Evolutionary conservation across 331 rosid species (phyloP), one percentile per base, ranked within the genome.

Genomic region (Malus hybrid): DNA sequence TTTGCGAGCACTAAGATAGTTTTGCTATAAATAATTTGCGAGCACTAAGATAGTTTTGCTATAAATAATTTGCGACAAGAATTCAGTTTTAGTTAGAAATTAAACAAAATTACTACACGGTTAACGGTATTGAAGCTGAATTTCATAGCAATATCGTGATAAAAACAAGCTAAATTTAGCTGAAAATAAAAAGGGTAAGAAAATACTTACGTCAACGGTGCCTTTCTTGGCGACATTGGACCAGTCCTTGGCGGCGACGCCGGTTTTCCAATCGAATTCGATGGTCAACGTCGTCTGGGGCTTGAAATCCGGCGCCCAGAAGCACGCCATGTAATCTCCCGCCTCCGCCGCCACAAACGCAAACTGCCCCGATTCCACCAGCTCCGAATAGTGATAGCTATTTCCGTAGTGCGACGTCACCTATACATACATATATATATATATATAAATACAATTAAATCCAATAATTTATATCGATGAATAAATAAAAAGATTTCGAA

Each of bases 261-360:
- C 99, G 1, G 95, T 85, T 80, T 81, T 89, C 99, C 99, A 92
- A 1, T 94, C 97, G 36, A 94, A 89, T 75, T 94, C 97, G 7
- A 94, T 42, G 11, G 89, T 83, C 80, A 90, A 79, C 33, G 89
- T 87, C 7, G 36, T 22, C 18, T 32, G 65, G 2, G 92, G 98
- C 20, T 81, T 80, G 71, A 79, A 84, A 60, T 84, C 92, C 4
- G 72, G 77, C 7, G 92, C 90, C 89, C 87, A 92, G 70, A 94
- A 92, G 77, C 97, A 92, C 63, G 95, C 71, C 93, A 92, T 84
- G 82, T 92, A 89, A 71, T 89, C 93, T 9, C 99, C 99, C 32
- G 83, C 82, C 76, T 92, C 96, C 56, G 39, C 77, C 10, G 92
- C 96, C 72, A 42, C 57, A 44, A 92, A 92, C 4, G 89, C 93